These are phyloP conservation scores for Pseudonitzschia delicatissima DNA, from an alignment of 108 stramenopile species.

Conservation along the genomic window DNA sequence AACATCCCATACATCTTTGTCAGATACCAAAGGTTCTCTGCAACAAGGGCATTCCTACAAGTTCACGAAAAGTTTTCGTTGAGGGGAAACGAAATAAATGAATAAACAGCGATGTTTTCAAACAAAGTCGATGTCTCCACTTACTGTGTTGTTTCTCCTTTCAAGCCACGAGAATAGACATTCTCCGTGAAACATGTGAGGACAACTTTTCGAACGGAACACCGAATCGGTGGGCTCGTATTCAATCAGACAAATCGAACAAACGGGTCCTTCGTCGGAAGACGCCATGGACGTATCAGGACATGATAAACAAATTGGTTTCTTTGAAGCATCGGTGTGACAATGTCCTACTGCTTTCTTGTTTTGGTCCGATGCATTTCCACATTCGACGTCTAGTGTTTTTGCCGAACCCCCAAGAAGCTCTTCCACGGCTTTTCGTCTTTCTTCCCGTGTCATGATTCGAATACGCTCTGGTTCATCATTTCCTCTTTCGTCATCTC, in stretches of 20 bases:
- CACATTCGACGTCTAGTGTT: neutral
- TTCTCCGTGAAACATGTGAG: slow-evolving; percentile 27
- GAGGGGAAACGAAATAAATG: no score
- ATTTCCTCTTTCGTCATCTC: neutral
- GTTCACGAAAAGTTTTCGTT: neutral
- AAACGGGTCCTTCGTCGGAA: slow-evolving; percentile 17
- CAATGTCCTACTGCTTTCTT: neutral
- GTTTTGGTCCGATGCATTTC: neutral
- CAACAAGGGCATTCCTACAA: slow-evolving; percentile 38
- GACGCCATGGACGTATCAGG: neutral
- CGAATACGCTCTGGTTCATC: slow-evolving; percentile 7
- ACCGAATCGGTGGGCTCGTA: slow-evolving; percentile 14
- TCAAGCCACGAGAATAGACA: slow-evolving; percentile 39
- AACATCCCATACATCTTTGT: slow-evolving; percentile 36
- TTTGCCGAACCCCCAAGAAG: slow-evolving; percentile 12
- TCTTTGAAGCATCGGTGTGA: neutral
- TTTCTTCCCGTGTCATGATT: slow-evolving; percentile 40
- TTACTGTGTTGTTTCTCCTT: slow-evolving; percentile 26
- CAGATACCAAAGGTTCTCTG: slow-evolving; percentile 29
- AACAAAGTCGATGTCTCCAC: neutral
- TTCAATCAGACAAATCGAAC: slow-evolving; percentile 27
- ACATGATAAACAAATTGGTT: neutral
- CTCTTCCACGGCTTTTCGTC: slow-evolving; percentile 34
- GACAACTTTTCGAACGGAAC: slow-evolving; percentile 19
- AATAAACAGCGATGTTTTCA: no score